A percentile compares a stretch with the other conserved stretches of the same genome.
Conservation (phyloP, 805 yeast genomes). For the Zygoascus tannicola region DNA sequence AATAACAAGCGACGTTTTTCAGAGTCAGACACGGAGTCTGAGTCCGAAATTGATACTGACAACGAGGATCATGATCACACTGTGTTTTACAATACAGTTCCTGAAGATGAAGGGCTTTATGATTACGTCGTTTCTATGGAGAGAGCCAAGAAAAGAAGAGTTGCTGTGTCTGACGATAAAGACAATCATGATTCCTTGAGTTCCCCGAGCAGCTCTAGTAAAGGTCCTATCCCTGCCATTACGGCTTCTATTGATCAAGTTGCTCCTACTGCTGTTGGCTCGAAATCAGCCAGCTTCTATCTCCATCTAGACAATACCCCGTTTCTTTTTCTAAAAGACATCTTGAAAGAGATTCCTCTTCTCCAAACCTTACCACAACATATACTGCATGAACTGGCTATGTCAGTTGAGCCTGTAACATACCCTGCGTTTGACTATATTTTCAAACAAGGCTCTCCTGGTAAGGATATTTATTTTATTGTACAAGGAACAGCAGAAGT, state of each 20-base stretch:
- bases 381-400: conserved; percentile 54
- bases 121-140: conserved; percentile 3
- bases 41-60: neutral
- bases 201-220: conserved; percentile 29
- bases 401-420: conserved; percentile 49
- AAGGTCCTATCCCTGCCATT: neutral
- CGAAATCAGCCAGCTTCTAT: neutral
- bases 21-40: neutral
- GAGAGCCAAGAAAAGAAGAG: conserved; percentile 1
- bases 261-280: neutral
- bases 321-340: conserved; percentile 1
- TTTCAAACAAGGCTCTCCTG: conserved; percentile 48
- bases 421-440: conserved; percentile 51
- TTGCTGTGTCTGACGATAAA: neutral
- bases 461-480: conserved; percentile 58
- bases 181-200: neutral
- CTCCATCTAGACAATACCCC: conserved; percentile 2
- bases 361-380: conserved; percentile 49
- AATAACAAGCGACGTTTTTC: neutral
- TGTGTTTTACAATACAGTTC: neutral
- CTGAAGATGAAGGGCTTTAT: neutral
- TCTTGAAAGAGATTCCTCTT: conserved; percentile 38
- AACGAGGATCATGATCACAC: neutral
- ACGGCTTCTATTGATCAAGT: neutral
- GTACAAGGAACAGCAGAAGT: conserved; percentile 67